Percentiles rank a stretch among this genome's conserved stretches.
Conservation (phyloP, 768 basidiomycete genomes). For the Crassisporium funariophilum region DNA sequence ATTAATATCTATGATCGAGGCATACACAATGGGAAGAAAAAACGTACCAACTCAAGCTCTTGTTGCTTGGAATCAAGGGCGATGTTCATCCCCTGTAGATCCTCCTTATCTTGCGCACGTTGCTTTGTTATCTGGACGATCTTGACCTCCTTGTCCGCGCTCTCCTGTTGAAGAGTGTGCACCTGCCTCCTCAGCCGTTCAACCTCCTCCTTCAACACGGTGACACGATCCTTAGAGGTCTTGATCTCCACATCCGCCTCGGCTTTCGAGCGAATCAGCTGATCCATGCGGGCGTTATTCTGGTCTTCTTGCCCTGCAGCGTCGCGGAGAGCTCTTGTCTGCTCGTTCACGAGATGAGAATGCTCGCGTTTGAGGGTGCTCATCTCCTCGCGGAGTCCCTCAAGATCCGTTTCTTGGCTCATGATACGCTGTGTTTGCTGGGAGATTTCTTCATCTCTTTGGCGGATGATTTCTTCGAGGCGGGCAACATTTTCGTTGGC, state of each 20-base stretch:
- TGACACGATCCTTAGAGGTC: slow-evolving; percentile 50
- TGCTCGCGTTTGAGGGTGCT: slow-evolving; percentile 58
- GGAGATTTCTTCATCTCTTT: slow-evolving; percentile 58
- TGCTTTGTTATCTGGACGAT: slow-evolving; percentile 73
- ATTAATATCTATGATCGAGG: background rate
- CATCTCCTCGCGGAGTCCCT: slow-evolving; percentile 57
- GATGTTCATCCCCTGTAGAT: slow-evolving; percentile 83
- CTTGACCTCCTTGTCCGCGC: slow-evolving; percentile 83
- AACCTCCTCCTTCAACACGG: slow-evolving; percentile 55
- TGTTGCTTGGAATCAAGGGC: slow-evolving; percentile 94
- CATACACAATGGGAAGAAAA: slow-evolving; percentile 8
- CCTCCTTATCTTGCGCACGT: slow-evolving; percentile 69
- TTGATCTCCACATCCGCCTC: slow-evolving; percentile 55
- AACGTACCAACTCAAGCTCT: slow-evolving; percentile 82
- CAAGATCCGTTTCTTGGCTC: slow-evolving; percentile 52
- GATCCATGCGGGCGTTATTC: slow-evolving; percentile 49
- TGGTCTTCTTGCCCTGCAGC: slow-evolving; percentile 48
- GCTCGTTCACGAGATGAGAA: slow-evolving; percentile 49
- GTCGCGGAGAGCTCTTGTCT: slow-evolving; percentile 47
- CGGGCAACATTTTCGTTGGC: slow-evolving; percentile 55
- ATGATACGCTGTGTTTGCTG: slow-evolving; percentile 48
- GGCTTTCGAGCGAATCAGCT: slow-evolving; percentile 53
- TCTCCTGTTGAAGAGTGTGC: slow-evolving; percentile 75
- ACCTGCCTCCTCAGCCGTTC: slow-evolving; percentile 63
- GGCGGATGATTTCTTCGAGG: slow-evolving; percentile 56